Evolutionary conservation across 2,329 filamentous ascomycete species (phyloP).

Genomic region (Lecanicillium sp.): DNA sequence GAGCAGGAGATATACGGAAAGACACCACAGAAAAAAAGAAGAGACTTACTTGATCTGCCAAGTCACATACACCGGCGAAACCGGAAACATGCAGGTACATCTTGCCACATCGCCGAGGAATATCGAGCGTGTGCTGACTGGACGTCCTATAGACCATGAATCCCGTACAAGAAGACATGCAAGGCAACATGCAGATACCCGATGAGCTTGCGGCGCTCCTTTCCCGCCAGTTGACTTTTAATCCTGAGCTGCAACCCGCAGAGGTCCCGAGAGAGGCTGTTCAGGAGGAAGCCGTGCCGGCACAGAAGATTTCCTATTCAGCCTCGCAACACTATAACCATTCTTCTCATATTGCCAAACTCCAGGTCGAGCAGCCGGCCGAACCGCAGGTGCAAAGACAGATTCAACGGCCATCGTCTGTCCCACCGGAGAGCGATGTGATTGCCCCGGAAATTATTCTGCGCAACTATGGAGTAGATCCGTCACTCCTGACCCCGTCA

Average conservation of each 20-base stretch:
- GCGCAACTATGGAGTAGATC: slow-evolving; percentile 60
- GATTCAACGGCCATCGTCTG: slow-evolving; percentile 39
- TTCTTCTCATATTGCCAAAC: slow-evolving; percentile 54
- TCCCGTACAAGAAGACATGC: slow-evolving; percentile 27
- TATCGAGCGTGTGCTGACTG: no score
- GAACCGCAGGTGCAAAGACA: slow-evolving; percentile 24
- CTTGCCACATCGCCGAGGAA: no score
- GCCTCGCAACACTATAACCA: slow-evolving; percentile 81
- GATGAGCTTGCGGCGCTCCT: slow-evolving; percentile 81
- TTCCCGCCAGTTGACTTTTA: slow-evolving; percentile 64
- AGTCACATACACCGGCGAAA: no score
- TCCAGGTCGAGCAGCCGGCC: no score
- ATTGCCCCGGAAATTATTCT: slow-evolving; percentile 51
- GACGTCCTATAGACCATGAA: slow-evolving; percentile 23
- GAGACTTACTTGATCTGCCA: no score
- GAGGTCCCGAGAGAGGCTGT: slow-evolving; percentile 16
- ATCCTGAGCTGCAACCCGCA: slow-evolving; percentile 26
- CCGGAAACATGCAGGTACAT: no score
- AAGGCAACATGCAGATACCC: slow-evolving; percentile 53
- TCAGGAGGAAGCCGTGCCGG: slow-evolving; percentile 19
- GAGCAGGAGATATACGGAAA: no score
- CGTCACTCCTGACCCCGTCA: slow-evolving; percentile 58
- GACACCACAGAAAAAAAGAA: no score
- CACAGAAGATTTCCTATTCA: slow-evolving; percentile 56
- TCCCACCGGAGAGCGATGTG: slow-evolving; percentile 40